Evolutionary conservation across 2,329 filamentous ascomycete genomes (phyloP).

Genomic region (Arthrobotrys iridis): DNA sequence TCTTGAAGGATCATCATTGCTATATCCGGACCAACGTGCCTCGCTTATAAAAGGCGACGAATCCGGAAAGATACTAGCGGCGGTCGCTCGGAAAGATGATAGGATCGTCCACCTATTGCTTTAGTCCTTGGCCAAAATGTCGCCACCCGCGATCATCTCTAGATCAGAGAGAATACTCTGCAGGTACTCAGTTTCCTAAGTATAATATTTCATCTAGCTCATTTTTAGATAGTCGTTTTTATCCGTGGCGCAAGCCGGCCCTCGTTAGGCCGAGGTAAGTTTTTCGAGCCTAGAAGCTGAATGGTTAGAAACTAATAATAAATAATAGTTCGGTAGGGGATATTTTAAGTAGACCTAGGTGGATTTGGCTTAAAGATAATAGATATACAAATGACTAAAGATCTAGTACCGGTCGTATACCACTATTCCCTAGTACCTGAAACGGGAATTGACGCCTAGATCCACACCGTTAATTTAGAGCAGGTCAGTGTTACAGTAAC

Average conservation of each 20-base stretch:
- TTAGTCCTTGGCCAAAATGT: conserved; percentile 58
- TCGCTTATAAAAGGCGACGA: not conserved
- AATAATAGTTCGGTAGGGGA: too few species aligned
- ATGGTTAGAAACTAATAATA: not conserved
- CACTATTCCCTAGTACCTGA: conserved; percentile 98
- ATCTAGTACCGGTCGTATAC: conserved; percentile 97
- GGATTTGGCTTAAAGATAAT: too few species aligned
- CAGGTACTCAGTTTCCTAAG: conserved; percentile 61
- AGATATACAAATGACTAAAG: conserved; percentile 96
- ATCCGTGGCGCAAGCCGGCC: conserved; percentile 90
- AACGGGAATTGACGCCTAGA: conserved; percentile 94
- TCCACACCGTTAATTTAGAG: conserved; percentile 84
- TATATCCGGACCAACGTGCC: not conserved
- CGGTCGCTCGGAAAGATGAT: too few species aligned
- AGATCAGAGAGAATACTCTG: conserved; percentile 95
- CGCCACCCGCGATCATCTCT: conserved; percentile 78
- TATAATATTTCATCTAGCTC: not conserved
- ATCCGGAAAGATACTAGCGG: conserved; percentile 2
- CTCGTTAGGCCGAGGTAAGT: conserved; percentile 71
- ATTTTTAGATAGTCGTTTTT: conserved; percentile 75
- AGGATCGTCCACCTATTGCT: not conserved
- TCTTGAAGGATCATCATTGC: too few species aligned
- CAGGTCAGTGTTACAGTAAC: not conserved
- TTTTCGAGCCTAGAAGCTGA: not conserved
- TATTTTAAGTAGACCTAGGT: too few species aligned